Percentiles rank a stretch among this genome's conserved stretches.
phyloP scores from a whole-genome alignment of 306 rosid species.

The Corylus heterophylla region DNA sequence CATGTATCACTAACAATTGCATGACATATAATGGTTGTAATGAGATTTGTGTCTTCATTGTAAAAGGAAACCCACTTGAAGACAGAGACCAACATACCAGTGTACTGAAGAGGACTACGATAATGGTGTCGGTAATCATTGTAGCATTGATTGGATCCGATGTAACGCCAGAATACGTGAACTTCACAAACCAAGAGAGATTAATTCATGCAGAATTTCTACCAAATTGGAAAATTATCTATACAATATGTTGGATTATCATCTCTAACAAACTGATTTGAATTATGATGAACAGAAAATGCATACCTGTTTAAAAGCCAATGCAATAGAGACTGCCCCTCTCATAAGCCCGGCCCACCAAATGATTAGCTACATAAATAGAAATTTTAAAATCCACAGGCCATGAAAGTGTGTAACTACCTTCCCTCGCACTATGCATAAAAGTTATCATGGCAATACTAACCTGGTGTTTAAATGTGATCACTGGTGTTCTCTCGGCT shows the following conservation, averaged over 20 bases:
- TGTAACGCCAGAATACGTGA: constrained; percentile 78
- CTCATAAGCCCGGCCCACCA: constrained; percentile 99
- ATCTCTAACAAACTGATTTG: neutral
- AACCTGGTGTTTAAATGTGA: constrained; percentile 75
- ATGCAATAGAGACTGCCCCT: constrained; percentile 92
- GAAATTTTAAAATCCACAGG: constrained; percentile 13
- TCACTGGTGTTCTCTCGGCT: constrained; percentile 37
- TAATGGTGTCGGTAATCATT: constrained; percentile 80
- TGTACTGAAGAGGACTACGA: constrained; percentile 81
- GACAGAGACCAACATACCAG: constrained; percentile 47
- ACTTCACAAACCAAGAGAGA: constrained; percentile 48
- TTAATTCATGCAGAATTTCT: neutral
- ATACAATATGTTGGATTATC: neutral
- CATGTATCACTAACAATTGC: neutral
- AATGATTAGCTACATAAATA: constrained; percentile 55
- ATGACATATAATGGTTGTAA: neutral
- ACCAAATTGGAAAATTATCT: neutral
- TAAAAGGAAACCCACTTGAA: neutral
- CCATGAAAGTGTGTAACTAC: neutral
- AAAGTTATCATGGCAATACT: constrained; percentile 9
- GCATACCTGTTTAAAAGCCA: constrained; percentile 87
- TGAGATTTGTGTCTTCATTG: neutral
- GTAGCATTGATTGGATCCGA: constrained; percentile 66
- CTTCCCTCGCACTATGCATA: neutral
- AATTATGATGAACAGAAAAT: constrained; percentile 8